Percentiles rank a stretch among this genome's conserved stretches.
Conservation (phyloP, 106 monocot genomes). For the Chionographis japonica region DNA sequence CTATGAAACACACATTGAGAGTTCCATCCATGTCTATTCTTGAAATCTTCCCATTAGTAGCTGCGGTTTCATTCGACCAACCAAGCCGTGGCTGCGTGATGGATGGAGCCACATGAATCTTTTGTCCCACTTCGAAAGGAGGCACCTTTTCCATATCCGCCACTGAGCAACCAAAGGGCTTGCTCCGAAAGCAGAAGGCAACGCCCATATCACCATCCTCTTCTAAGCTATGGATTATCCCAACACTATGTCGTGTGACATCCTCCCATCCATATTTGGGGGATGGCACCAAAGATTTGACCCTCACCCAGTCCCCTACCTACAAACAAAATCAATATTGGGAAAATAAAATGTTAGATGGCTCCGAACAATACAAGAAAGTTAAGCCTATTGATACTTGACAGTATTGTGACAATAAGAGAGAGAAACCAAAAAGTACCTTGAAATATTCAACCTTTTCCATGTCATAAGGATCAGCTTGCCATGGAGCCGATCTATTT, state of each 20-base stretch:
- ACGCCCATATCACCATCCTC: conserved; percentile 92
- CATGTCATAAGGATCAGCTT: conserved; percentile 99
- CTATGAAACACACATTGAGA: conserved; percentile 56
- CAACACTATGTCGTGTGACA: conserved; percentile 83
- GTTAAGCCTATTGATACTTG: background rate
- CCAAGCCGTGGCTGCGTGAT: conserved; percentile 78
- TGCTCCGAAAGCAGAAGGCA: conserved; percentile 87
- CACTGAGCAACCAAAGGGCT: conserved; percentile 79
- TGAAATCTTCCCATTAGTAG: conserved; percentile 72
- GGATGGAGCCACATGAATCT: conserved; percentile 70
- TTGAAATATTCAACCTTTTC: conserved; percentile 94
- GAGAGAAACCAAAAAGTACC: conserved; percentile 29
- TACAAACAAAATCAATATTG: conserved; percentile 14
- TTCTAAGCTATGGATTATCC: conserved; percentile 89
- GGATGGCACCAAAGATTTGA: conserved; percentile 85
- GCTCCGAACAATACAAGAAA: background rate
- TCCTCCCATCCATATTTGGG: conserved; percentile 99
- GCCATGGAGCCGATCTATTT: conserved; percentile 69
- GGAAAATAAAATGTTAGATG: background rate
- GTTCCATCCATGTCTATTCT: conserved; percentile 99
- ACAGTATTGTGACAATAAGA: background rate
- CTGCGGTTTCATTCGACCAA: conserved; percentile 95
- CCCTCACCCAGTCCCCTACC: conserved; percentile 97
- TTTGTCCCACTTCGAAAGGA: conserved; percentile 81
- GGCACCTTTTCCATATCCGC: conserved; percentile 90